A percentile compares a stretch with the other conserved stretches of the same genome.
Evolutionary conservation across 345 rosid genomes (phyloP).

Genomic region (Citrus inodora): DNA sequence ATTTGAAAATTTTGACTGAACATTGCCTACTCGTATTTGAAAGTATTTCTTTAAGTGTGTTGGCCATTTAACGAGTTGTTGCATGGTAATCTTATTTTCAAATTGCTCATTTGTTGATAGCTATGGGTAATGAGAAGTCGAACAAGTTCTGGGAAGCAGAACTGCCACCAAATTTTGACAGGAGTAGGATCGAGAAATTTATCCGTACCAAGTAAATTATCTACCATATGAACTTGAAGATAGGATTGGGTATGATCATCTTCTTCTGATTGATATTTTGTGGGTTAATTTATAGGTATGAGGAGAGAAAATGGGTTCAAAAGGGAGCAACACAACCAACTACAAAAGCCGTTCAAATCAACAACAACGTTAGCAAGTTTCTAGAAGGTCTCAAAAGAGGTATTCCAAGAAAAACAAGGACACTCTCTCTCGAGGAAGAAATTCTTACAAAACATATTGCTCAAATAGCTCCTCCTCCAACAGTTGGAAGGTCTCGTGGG

Average conservation of each 20-base stretch:
- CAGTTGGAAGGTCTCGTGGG: conserved; percentile 38
- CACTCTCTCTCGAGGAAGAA: conserved; percentile 64
- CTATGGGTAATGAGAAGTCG: conserved; percentile 50
- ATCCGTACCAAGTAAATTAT: conserved; percentile 42
- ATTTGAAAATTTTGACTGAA: background rate
- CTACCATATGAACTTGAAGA: background rate
- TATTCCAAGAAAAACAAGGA: conserved; percentile 37
- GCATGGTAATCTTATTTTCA: background rate
- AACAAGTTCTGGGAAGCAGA: conserved; percentile 62
- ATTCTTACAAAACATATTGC: conserved; percentile 41
- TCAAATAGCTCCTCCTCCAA: conserved; percentile 34
- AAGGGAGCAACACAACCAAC: conserved; percentile 29
- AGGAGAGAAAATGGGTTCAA: conserved; percentile 44
- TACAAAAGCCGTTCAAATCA: conserved; percentile 15
- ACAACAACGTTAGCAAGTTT: conserved; percentile 17
- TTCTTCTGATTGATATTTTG: background rate
- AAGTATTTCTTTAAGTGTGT: background rate
- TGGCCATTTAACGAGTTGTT: background rate
- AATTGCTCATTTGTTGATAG: conserved; percentile 24
- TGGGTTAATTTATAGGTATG: conserved; percentile 31
- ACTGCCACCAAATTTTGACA: conserved; percentile 38
- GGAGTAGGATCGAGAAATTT: conserved; percentile 44
- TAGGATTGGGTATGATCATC: background rate
- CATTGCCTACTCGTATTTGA: background rate
- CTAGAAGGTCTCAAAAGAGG: conserved; percentile 26